Evolutionary conservation across 2,329 filamentous ascomycete species (phyloP).

Genomic region (Drechslera avenae): DNA sequence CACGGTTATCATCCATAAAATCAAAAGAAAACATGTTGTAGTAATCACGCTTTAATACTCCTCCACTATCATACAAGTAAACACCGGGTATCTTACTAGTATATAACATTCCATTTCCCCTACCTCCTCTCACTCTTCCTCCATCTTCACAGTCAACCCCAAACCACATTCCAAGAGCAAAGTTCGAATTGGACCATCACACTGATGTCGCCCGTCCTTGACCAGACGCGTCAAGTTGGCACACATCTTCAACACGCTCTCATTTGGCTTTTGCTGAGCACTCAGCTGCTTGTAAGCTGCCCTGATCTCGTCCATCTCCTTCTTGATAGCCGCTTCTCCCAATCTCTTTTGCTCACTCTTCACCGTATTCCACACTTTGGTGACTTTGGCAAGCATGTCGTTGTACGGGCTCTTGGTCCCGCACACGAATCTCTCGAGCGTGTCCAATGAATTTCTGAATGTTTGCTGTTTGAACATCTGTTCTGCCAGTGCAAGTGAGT

Average conservation of each 20-base stretch:
- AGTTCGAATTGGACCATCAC: not conserved
- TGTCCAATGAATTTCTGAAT: not conserved
- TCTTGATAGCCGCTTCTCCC: not conserved
- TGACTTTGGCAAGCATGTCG: not conserved
- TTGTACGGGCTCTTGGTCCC: not conserved
- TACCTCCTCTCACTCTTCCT: too few relatives aligned
- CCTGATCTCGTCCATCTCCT: not conserved
- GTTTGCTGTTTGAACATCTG: too few relatives aligned
- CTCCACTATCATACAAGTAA: too few relatives aligned
- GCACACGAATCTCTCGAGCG: not conserved
- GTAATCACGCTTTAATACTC: too few relatives aligned
- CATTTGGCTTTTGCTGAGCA: not conserved
- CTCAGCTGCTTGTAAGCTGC: not conserved
- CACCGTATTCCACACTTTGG: not conserved
- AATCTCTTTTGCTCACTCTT: not conserved
- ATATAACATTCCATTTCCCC: too few relatives aligned
- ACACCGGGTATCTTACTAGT: too few relatives aligned
- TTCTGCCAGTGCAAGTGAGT: too few relatives aligned
- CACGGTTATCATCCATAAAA: too few relatives aligned
- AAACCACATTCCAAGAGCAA: too few relatives aligned
- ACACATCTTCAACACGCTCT: not conserved
- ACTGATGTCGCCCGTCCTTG: not conserved
- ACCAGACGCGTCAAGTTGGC: not conserved
- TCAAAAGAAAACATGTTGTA: too few relatives aligned
- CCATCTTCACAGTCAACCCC: too few relatives aligned